Evolutionary conservation across 23 red algal species (phyloP), one percentile per base, ranked within the genome.

Genomic region (Gracilaria caudata): DNA sequence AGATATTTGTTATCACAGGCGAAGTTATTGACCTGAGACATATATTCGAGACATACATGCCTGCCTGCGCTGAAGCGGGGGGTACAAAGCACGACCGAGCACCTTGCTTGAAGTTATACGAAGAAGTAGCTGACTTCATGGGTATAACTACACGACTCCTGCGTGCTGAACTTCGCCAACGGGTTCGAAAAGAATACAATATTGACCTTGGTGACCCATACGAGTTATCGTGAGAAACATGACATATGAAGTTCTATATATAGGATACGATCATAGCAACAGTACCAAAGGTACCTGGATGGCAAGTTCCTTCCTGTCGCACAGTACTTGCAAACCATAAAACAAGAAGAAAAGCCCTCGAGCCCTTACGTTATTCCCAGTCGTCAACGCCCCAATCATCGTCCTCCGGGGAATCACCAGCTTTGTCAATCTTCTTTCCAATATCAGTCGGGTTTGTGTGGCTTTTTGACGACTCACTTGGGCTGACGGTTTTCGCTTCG

Each of bases 21-120:
- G 96, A 98, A 71, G 84, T 92, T 45, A 46, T 98, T 35, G 87
- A 90, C 72, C 26, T 98, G 68, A 43, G 40, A 12, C 86, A 94
- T 28, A 81, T 94, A 12, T 82, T 98, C 74, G 83, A 94, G 20
- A 60, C 37, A 26, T 79, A 68, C 24, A 91, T 82, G 81, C 79
- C 68, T 17, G 78, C 66, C 58, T 92, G 73, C 45, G 35, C 36
- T 47, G 72, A 46, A 58, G 73, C 75, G 12, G 82, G 92, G 14
- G 92, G 76, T 33, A 81, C 82, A 55, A 79, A 38, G 49, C 20
- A 57, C 0, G 96, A 98, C 51, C 47, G 54, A 6, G 63, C 73
- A 17, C 80, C 89, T 56, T 93, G 88, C 23, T 26, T 98, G 19
- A 78, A 56, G 51, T 60, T 98, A 64, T 98, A 98, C 60, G 96